Percentiles rank a stretch among this genome's conserved stretches.
phyloP scores from a whole-genome alignment of 31 red algal species.

The Odonthalia washingtoniensis region DNA sequence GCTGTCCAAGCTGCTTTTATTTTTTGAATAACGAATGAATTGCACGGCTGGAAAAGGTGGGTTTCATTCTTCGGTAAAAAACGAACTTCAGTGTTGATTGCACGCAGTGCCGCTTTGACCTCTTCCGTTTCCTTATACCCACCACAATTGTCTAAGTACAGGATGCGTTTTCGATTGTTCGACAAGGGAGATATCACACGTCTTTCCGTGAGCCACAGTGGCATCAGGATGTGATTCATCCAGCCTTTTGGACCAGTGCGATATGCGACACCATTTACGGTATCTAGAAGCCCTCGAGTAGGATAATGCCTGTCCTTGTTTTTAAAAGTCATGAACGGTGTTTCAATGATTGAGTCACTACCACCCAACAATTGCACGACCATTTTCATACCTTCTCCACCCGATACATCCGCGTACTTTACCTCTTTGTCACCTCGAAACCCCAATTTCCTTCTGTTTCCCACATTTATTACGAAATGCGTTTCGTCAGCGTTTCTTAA shows the following conservation, averaged over 20 bases:
- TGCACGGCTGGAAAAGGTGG: slow-evolving; percentile 28
- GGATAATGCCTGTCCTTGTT: slow-evolving; percentile 7
- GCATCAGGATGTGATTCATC: slow-evolving; percentile 12
- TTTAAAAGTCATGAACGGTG: slow-evolving; percentile 17
- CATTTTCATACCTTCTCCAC: slow-evolving; percentile 28
- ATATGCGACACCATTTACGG: background rate
- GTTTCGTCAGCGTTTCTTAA: slow-evolving; percentile 16
- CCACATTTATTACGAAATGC: slow-evolving; percentile 29
- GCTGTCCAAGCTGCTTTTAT: slow-evolving; percentile 16
- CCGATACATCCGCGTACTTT: slow-evolving; percentile 13
- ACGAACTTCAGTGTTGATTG: background rate
- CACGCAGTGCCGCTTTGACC: background rate
- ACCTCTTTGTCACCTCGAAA: too few species aligned
- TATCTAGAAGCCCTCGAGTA: background rate
- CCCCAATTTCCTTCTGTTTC: slow-evolving; percentile 11
- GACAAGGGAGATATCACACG: background rate
- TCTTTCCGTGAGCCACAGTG: background rate
- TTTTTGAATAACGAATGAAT: slow-evolving; percentile 48
- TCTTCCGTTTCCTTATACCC: background rate
- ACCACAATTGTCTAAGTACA: slow-evolving; percentile 35
- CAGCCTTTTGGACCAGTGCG: slow-evolving; percentile 15
- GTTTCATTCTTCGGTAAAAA: slow-evolving; percentile 32
- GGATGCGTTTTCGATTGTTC: background rate
- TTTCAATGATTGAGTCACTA: background rate
- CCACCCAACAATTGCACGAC: slow-evolving; percentile 13